Conservation (phyloP, 2,329 filamentous ascomycete species). For the Botrytis fabae region DNA sequence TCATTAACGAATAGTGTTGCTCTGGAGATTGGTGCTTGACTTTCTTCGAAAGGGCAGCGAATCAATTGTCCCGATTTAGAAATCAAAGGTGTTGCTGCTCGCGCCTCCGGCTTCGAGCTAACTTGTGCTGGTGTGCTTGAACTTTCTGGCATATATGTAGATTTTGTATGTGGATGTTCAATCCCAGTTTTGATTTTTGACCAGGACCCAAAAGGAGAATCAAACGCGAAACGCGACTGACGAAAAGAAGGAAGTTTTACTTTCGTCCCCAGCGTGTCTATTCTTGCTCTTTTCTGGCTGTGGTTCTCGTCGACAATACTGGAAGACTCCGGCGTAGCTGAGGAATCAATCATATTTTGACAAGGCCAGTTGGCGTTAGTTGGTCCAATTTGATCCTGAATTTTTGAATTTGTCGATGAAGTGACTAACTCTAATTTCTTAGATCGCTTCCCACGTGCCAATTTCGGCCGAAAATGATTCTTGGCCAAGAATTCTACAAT, state of each 20-base stretch:
- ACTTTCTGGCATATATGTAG: neutral
- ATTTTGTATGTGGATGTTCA: neutral
- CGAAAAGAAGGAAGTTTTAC: constrained; percentile 35
- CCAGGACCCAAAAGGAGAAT: constrained; percentile 44
- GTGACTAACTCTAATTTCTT: neutral
- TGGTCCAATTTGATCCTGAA: neutral
- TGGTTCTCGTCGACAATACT: too few species aligned
- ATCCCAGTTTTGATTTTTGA: constrained; percentile 43
- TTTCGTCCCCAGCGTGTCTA: constrained; percentile 31
- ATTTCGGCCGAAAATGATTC: constrained; percentile 56
- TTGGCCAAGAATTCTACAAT: constrained; percentile 73
- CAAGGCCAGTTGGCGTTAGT: neutral
- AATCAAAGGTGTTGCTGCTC: constrained; percentile 40
- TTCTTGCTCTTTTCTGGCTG: neutral
- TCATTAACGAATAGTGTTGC: neutral
- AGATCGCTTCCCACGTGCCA: neutral
- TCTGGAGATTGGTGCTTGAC: neutral
- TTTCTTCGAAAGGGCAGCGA: constrained; percentile 49
- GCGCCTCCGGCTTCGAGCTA: neutral
- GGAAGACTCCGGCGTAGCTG: neutral
- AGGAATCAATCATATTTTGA: neutral
- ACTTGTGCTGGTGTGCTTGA: neutral
- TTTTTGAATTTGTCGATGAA: neutral
- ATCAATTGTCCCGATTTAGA: constrained; percentile 46
- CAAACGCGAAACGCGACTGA: constrained; percentile 22